Evolutionary conservation across 495 filamentous ascomycete genomes (phyloP).

Genomic region (Trichoderma reesei): DNA sequence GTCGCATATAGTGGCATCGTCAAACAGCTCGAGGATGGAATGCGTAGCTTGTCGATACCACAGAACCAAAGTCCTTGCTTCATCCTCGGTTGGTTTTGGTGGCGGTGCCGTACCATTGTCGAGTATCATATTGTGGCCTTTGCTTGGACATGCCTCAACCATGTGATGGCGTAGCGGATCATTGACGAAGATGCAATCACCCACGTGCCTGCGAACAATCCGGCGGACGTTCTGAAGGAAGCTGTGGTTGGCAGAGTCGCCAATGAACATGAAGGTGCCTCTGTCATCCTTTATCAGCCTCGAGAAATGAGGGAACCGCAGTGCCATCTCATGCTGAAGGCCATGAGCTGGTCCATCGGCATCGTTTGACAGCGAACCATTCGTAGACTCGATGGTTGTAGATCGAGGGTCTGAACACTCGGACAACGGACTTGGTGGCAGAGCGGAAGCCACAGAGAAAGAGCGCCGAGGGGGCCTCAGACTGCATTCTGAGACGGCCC

Average conservation of each 20-base stretch:
- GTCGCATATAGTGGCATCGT: neutral
- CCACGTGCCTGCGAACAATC: constrained; percentile 9
- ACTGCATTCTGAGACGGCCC: neutral
- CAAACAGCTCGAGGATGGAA: constrained; percentile 10
- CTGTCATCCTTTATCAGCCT: constrained; percentile 9
- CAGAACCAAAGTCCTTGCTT: neutral
- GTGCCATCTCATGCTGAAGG: neutral
- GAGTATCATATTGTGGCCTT: neutral
- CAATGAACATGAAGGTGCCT: constrained; percentile 14
- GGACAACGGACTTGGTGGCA: neutral
- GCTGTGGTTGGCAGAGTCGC: constrained; percentile 12
- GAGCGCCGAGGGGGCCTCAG: neutral
- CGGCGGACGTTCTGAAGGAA: constrained; percentile 14
- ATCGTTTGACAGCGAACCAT: neutral
- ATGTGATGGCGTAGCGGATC: constrained; percentile 12
- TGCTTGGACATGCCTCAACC: constrained; percentile 12
- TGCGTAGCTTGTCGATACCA: constrained; percentile 9
- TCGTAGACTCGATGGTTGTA: neutral
- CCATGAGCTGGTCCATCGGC: neutral
- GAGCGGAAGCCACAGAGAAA: neutral
- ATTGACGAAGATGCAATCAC: constrained; percentile 13
- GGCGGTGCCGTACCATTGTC: neutral
- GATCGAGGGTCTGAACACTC: neutral
- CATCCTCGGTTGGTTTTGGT: neutral
- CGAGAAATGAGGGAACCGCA: constrained; percentile 5